Conservation (phyloP, 768 basidiomycete genomes). For the Amanita pallidorosea region DNA sequence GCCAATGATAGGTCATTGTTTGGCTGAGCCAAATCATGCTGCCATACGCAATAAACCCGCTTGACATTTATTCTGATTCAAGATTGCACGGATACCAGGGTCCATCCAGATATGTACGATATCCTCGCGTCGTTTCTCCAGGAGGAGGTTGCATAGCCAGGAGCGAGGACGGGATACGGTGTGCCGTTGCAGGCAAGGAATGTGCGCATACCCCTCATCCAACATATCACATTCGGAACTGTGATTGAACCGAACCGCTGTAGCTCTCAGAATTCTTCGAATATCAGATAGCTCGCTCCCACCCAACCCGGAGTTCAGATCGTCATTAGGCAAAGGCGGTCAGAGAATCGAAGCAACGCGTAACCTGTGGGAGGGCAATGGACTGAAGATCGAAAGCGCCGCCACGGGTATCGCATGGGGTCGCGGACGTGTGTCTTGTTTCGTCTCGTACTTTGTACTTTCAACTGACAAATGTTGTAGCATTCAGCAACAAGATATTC, state of each 20-base stretch:
- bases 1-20: too few relatives aligned
- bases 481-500: constrained; percentile 62
- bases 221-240: not conserved
- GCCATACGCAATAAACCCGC: not conserved
- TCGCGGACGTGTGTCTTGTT: constrained; percentile 38
- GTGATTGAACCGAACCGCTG: not conserved
- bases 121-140: constrained; percentile 44
- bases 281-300: constrained; percentile 33
- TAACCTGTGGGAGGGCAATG: constrained; percentile 72
- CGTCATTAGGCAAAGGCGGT: constrained; percentile 44
- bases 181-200: constrained; percentile 72
- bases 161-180: constrained; percentile 54
- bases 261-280: constrained; percentile 53
- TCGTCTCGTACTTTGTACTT: not conserved
- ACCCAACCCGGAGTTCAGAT: constrained; percentile 36
- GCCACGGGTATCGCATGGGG: constrained; percentile 81
- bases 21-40: too few relatives aligned
- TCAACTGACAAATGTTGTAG: constrained; percentile 21
- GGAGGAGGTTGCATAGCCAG: constrained; percentile 62
- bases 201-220: constrained; percentile 29
- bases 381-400: constrained; percentile 68
- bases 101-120: constrained; percentile 40
- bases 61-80: constrained; percentile 30
- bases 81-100: constrained; percentile 29
- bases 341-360: constrained; percentile 61